Evolutionary conservation across 2,329 filamentous ascomycete genomes (phyloP).

Genomic region (Raffaelea deltoideospora): DNA sequence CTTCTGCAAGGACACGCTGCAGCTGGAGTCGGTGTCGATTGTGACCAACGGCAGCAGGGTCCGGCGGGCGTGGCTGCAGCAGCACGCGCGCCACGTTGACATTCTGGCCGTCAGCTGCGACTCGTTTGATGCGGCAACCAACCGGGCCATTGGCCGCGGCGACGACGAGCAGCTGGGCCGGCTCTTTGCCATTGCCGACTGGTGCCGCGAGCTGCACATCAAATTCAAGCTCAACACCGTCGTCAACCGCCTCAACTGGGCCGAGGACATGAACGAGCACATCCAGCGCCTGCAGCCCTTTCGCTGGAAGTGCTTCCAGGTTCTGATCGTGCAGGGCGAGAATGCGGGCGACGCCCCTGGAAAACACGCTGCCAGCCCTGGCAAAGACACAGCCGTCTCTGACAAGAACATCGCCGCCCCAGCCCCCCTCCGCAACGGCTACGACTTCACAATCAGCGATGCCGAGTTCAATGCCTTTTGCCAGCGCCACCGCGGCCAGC

Average conservation of each 20-base stretch:
- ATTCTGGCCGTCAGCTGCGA: constrained; percentile 1
- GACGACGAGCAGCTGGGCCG: neutral
- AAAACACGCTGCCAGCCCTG: too few species aligned
- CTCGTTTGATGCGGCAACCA: neutral
- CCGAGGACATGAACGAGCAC: neutral
- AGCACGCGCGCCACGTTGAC: neutral
- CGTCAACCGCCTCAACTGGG: neutral
- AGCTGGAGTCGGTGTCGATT: neutral
- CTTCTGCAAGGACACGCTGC: neutral
- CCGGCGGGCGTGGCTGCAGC: neutral
- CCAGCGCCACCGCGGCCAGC: neutral
- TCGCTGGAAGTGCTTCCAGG: constrained; percentile 1
- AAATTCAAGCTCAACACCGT: constrained; percentile 2
- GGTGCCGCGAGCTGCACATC: neutral
- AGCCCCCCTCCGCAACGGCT: neutral
- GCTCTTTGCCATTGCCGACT: neutral
- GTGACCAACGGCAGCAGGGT: neutral
- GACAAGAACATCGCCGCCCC: too few species aligned
- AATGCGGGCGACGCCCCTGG: too few species aligned
- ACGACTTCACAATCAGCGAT: neutral
- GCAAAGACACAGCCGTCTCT: too few species aligned
- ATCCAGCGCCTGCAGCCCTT: neutral
- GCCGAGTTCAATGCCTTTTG: neutral
- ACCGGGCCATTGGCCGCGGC: neutral
- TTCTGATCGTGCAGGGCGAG: neutral